Conservation (phyloP, 768 basidiomycete species). For the Termitomyces sp. region DNA sequence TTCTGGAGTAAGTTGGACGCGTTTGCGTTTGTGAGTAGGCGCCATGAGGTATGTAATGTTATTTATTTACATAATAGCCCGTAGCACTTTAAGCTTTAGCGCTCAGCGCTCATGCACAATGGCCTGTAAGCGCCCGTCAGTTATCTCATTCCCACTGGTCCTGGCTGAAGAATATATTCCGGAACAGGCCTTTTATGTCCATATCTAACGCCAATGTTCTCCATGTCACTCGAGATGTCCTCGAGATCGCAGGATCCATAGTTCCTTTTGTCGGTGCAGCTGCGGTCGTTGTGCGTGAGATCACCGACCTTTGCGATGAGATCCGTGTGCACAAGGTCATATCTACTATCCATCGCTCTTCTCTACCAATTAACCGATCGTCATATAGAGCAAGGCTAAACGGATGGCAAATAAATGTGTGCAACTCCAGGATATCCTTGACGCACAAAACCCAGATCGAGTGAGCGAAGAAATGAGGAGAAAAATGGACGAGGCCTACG, state of each 20-base stretch:
- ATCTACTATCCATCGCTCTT: not conserved
- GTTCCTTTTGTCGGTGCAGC: constrained; percentile 41
- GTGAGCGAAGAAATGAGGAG: constrained; percentile 34
- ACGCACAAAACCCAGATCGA: constrained; percentile 31
- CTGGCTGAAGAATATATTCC: not conserved
- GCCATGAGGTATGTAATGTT: constrained; percentile 1
- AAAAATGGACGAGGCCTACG: constrained; percentile 36
- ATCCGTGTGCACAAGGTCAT: constrained; percentile 44
- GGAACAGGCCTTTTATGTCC: not conserved
- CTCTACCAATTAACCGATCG: not conserved
- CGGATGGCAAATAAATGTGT: constrained; percentile 38
- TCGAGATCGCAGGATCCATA: constrained; percentile 38
- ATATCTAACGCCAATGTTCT: not conserved
- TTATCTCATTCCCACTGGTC: constrained; percentile 6
- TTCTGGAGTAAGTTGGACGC: constrained; percentile 32
- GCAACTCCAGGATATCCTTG: constrained; percentile 29
- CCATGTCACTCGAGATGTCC: constrained; percentile 6
- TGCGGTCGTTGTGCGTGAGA: constrained; percentile 36
- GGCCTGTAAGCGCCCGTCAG: constrained; percentile 1
- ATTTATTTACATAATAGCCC: not conserved
- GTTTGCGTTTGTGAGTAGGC: constrained; percentile 41
- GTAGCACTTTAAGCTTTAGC: not conserved
- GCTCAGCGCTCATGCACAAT: not conserved
- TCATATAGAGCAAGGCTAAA: constrained; percentile 31
- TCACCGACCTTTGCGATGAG: constrained; percentile 38